Evolutionary conservation across 2,329 filamentous ascomycete species (phyloP).

Genomic region (Cladosporium sphaerospermum): DNA sequence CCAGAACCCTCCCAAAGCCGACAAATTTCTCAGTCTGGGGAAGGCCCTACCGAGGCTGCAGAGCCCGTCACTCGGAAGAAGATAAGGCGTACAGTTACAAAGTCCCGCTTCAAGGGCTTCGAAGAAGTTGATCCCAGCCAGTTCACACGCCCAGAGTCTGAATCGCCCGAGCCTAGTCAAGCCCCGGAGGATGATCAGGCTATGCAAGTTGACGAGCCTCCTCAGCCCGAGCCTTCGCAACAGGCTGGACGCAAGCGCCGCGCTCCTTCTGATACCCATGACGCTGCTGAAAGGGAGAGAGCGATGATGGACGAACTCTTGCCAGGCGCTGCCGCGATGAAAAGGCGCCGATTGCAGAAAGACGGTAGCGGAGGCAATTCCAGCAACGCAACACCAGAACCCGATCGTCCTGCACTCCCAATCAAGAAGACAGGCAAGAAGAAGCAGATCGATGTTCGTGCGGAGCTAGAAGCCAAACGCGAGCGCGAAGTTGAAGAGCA

Average conservation of each 20-base stretch:
- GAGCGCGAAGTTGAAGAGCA: conserved; percentile 47
- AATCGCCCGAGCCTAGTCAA: conserved; percentile 15
- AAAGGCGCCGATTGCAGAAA: conserved; percentile 54
- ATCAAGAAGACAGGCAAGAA: conserved; percentile 1
- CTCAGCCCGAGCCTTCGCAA: conserved; percentile 13
- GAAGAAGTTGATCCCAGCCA: conserved; percentile 33
- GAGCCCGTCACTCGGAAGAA: conserved; percentile 9
- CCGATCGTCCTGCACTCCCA: not conserved
- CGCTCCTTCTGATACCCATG: conserved; percentile 17
- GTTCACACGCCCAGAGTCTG: conserved; percentile 19
- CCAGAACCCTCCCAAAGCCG: not conserved
- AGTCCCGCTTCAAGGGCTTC: conserved; percentile 54
- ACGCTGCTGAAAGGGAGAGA: conserved; percentile 17
- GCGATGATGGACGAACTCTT: conserved; percentile 67
- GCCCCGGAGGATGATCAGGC: not conserved
- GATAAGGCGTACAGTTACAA: conserved; percentile 31
- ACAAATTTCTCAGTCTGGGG: not conserved
- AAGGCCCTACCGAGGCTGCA: not conserved
- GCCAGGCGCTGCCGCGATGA: conserved; percentile 70
- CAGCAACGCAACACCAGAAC: conserved; percentile 40
- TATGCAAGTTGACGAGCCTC: conserved; percentile 11
- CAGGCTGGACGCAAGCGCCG: conserved; percentile 24
- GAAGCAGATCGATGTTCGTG: conserved; percentile 59
- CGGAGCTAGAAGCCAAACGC: conserved; percentile 51
- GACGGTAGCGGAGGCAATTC: conserved; percentile 46